A percentile compares a stretch with the other conserved stretches of the same genome.
These are phyloP conservation scores for Collybiopsis confluens DNA, from an alignment of 768 basidiomycete species.

Conservation along the genomic window DNA sequence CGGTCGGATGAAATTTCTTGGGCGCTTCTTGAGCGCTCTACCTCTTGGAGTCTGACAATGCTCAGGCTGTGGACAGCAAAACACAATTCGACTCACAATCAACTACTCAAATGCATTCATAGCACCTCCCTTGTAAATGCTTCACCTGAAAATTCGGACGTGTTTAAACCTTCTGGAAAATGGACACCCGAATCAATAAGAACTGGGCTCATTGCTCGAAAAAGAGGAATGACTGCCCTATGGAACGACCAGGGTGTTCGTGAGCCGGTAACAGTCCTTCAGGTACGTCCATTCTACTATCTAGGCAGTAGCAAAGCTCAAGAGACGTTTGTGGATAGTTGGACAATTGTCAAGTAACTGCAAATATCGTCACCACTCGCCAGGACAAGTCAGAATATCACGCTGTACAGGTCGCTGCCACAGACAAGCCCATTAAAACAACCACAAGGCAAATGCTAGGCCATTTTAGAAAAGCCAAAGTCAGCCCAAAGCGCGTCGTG, in stretches of 20 bases:
- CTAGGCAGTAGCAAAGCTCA: neutral
- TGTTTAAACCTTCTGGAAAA: conserved; percentile 28
- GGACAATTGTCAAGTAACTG: conserved; percentile 87
- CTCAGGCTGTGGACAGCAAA: conserved; percentile 45
- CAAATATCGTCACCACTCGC: conserved; percentile 63
- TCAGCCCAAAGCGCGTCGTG: conserved; percentile 78
- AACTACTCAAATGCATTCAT: neutral
- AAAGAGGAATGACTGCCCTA: conserved; percentile 92
- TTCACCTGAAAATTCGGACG: neutral
- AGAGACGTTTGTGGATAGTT: conserved; percentile 39
- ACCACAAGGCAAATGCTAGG: conserved; percentile 80
- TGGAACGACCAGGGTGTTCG: conserved; percentile 90
- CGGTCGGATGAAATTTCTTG: conserved; percentile 8
- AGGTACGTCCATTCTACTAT: conserved; percentile 44
- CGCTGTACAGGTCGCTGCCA: conserved; percentile 91
- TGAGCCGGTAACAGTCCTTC: conserved; percentile 89
- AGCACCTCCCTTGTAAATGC: neutral
- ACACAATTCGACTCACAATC: neutral
- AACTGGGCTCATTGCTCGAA: conserved; percentile 90
- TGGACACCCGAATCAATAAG: conserved; percentile 86
- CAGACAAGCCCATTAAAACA: conserved; percentile 66
- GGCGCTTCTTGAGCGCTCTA: neutral
- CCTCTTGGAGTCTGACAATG: conserved; percentile 29
- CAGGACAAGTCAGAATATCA: conserved; percentile 73
- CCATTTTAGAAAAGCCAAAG: conserved; percentile 81